Evolutionary conservation across 768 basidiomycete genomes (phyloP).

Genomic region (Pisolithus orientalis): DNA sequence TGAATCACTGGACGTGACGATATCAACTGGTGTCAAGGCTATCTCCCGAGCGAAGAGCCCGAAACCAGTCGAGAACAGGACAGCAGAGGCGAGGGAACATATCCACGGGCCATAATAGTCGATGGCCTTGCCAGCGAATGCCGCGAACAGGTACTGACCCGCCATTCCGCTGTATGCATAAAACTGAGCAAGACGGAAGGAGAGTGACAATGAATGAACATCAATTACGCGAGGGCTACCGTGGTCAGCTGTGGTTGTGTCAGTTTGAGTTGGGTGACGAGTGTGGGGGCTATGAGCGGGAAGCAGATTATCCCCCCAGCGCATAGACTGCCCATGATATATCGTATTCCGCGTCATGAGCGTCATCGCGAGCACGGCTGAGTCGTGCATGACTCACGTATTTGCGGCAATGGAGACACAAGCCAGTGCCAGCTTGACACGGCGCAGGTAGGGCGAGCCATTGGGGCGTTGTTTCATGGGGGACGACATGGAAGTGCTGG

Average conservation of each 20-base stretch:
- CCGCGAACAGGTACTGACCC: constrained; percentile 74
- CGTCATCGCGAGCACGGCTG: not conserved
- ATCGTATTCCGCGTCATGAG: not conserved
- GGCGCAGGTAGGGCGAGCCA: constrained; percentile 13
- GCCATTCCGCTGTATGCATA: constrained; percentile 57
- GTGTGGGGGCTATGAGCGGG: constrained; percentile 61
- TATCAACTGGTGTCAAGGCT: constrained; percentile 35
- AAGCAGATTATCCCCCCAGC: constrained; percentile 81
- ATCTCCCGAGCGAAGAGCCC: constrained; percentile 57
- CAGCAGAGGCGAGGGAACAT: constrained; percentile 57
- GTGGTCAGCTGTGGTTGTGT: constrained; percentile 75
- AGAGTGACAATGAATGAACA: constrained; percentile 17
- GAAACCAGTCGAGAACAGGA: constrained; percentile 56
- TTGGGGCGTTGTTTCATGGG: no score
- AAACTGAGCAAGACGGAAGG: not conserved
- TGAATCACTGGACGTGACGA: constrained; percentile 31
- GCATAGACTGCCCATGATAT: constrained; percentile 42
- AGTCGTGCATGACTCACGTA: constrained; percentile 42
- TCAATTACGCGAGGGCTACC: constrained; percentile 59
- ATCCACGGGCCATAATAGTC: constrained; percentile 63
- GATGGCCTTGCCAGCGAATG: constrained; percentile 60
- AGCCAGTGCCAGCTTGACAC: constrained; percentile 24
- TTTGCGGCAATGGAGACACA: constrained; percentile 58
- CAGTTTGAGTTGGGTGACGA: constrained; percentile 54
- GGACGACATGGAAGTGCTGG: no score